These are phyloP conservation scores for Mortierella sp. DNA, from an alignment of 371 early-diverging fungal genomes.

Conservation along the genomic window DNA sequence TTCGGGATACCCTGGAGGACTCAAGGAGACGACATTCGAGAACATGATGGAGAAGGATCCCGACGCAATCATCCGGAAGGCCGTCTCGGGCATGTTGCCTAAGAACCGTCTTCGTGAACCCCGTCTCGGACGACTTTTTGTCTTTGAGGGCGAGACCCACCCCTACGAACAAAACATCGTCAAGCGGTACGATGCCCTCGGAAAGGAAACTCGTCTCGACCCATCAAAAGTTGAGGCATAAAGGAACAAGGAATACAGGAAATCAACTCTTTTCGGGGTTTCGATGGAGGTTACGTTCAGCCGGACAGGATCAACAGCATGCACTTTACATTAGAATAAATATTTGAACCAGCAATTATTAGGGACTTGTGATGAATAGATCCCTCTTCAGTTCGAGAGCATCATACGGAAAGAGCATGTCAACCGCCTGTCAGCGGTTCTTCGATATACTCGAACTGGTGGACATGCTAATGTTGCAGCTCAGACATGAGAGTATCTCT, in stretches of 20 bases:
- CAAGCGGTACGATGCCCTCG: conserved; percentile 79
- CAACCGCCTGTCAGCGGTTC: too few relatives aligned
- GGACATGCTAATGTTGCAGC: too few relatives aligned
- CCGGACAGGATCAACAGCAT: background rate
- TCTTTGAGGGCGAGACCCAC: conserved; percentile 93
- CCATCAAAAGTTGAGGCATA: conserved; percentile 53
- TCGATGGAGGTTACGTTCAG: too few relatives aligned
- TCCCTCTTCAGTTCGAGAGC: too few relatives aligned
- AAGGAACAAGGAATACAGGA: too few relatives aligned
- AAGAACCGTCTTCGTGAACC: conserved; percentile 91
- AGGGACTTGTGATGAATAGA: too few relatives aligned
- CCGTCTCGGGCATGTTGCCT: conserved; percentile 97
- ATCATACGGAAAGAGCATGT: too few relatives aligned
- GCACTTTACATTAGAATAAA: conserved; percentile 15
- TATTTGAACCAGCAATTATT: too few relatives aligned
- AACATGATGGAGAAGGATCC: conserved; percentile 84
- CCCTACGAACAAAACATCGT: conserved; percentile 93
- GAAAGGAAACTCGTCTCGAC: conserved; percentile 54
- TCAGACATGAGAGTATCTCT: too few relatives aligned
- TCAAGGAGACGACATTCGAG: conserved; percentile 86
- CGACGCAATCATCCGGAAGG: conserved; percentile 88
- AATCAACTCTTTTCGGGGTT: too few relatives aligned
- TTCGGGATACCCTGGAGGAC: conserved; percentile 92
- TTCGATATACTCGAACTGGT: too few relatives aligned
- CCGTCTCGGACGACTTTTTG: conserved; percentile 83